phyloP scores from a whole-genome alignment of 2,329 filamentous ascomycete genomes.

The Geosmithia morbida region DNA sequence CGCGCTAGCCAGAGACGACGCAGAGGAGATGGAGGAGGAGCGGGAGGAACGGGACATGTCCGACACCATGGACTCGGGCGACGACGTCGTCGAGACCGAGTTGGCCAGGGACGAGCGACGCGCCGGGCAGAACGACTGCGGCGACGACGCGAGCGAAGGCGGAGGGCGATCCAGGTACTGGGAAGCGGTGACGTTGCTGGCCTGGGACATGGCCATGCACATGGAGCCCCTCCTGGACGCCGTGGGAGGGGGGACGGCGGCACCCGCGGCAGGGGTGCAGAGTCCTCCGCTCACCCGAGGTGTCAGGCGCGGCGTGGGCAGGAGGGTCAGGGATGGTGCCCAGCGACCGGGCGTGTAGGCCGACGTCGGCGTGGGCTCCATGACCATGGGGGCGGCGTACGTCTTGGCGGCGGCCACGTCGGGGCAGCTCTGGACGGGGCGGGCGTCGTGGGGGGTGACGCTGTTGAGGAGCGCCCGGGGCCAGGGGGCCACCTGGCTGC shows the following conservation, averaged over 20 bases:
- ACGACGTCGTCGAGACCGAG: slow-evolving; percentile 47
- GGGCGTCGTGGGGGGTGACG: no score
- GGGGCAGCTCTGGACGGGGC: no score
- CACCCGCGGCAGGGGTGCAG: slow-evolving; percentile 46
- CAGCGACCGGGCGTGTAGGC: slow-evolving; percentile 28
- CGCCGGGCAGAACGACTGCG: slow-evolving; percentile 29
- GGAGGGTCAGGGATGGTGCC: slow-evolving; percentile 36
- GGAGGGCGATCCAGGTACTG: slow-evolving; percentile 40
- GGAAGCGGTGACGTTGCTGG: slow-evolving; percentile 25
- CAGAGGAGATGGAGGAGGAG: slow-evolving; percentile 50
- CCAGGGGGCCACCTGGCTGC: neutral
- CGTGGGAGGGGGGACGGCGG: slow-evolving; percentile 25
- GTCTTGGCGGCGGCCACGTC: neutral
- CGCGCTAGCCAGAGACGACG: slow-evolving; percentile 46
- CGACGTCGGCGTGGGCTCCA: slow-evolving; percentile 31
- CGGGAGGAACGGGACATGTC: slow-evolving; percentile 47
- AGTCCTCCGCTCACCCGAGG: slow-evolving; percentile 34
- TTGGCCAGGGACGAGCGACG: slow-evolving; percentile 50
- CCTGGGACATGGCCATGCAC: slow-evolving; percentile 45
- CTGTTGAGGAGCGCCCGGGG: neutral
- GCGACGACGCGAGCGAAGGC: slow-evolving; percentile 19
- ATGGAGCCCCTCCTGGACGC: slow-evolving; percentile 36
- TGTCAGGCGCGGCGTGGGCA: slow-evolving; percentile 45
- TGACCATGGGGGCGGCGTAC: slow-evolving; percentile 22
- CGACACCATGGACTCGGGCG: slow-evolving; percentile 54